Conservation (phyloP, 2,329 filamentous ascomycete genomes). For the Aulographum hederae region DNA sequence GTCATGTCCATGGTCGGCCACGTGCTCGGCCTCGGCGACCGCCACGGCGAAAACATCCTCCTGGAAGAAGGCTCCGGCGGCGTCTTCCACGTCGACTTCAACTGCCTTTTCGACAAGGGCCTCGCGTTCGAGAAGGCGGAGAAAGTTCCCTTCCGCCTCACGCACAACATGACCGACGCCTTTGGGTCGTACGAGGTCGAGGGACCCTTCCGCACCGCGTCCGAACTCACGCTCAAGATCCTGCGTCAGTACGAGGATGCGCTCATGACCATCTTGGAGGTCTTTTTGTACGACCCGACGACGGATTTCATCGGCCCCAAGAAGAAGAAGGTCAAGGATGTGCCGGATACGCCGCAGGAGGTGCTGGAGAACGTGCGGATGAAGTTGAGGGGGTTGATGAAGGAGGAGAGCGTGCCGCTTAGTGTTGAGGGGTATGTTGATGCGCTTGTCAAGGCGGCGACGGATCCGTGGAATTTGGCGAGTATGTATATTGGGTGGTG, state of each 20-base stretch:
- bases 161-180: conserved; percentile 95
- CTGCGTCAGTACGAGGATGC: conserved; percentile 88
- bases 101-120: conserved; percentile 97
- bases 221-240: conserved; percentile 70
- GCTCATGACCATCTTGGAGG: conserved; percentile 90
- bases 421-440: conserved; percentile 97
- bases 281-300: conserved; percentile 92
- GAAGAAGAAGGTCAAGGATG: conserved; percentile 32
- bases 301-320: conserved; percentile 70
- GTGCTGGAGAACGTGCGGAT: conserved; percentile 78
- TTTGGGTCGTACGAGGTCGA: conserved; percentile 93
- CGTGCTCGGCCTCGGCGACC: conserved; percentile 79
- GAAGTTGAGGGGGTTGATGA: conserved; percentile 70
- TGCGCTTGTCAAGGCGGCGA: conserved; percentile 76
- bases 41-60: conserved; percentile 92
- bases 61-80: conserved; percentile 88
- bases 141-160: conserved; percentile 85
- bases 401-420: conserved; percentile 77
- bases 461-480: conserved; percentile 59
- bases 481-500: conserved; percentile 98
- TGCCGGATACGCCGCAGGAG: conserved; percentile 53
- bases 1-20: conserved; percentile 99
- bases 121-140: conserved; percentile 91
- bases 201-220: conserved; percentile 74
- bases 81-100: conserved; percentile 96